Evolutionary conservation across 441 rosid genomes (phyloP).

Genomic region (Omphalea diandra): DNA sequence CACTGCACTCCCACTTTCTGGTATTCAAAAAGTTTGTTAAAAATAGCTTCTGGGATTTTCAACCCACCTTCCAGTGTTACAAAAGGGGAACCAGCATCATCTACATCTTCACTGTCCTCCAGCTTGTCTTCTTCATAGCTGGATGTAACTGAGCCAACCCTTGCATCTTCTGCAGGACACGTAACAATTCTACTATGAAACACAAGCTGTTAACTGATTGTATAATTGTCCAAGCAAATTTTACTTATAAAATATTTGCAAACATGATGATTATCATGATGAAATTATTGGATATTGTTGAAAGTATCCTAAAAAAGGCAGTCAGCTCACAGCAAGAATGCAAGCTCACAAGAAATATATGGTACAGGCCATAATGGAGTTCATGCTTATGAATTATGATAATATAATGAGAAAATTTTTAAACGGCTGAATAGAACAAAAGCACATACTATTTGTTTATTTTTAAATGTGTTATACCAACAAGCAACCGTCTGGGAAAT

Average conservation of each 20-base stretch:
- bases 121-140: conserved; percentile 55
- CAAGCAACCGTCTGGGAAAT: background rate
- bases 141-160: conserved; percentile 39
- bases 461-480: background rate
- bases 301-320: too few species aligned
- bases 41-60: conserved; percentile 70
- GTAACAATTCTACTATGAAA: background rate
- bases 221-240: background rate
- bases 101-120: conserved; percentile 49
- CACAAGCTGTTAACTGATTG: background rate
- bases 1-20: conserved; percentile 99
- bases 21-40: conserved; percentile 80
- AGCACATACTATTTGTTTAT: background rate
- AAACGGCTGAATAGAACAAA: background rate
- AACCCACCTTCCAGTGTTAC: conserved; percentile 84
- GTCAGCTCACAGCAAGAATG: background rate
- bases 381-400: too few species aligned
- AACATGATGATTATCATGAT: background rate
- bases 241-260: background rate
- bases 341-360: background rate
- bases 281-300: background rate
- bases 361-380: background rate
- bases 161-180: conserved; percentile 44
- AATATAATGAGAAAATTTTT: background rate
- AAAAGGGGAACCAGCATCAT: conserved; percentile 39